Conservation (phyloP, 2,329 filamentous ascomycete genomes). For the Aureobasidium leucospermi region DNA sequence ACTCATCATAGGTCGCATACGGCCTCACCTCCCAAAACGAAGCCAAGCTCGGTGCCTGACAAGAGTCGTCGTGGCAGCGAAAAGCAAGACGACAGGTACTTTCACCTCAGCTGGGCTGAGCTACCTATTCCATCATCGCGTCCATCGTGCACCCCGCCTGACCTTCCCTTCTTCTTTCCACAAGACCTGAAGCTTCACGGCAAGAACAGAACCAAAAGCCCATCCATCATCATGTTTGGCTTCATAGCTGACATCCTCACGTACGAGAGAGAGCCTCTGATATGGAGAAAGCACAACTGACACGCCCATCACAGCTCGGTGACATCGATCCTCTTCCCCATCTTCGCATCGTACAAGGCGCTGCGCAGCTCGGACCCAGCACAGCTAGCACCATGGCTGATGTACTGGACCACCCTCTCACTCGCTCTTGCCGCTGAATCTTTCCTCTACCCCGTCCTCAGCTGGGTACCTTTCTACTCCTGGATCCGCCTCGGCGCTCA, state of each 20-base stretch:
- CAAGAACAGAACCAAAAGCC: neutral
- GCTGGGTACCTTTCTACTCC: slow-evolving; percentile 89
- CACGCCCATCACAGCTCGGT: slow-evolving; percentile 54
- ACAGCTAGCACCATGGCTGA: slow-evolving; percentile 91
- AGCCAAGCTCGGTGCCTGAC: slow-evolving; percentile 1
- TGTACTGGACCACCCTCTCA: slow-evolving; percentile 96
- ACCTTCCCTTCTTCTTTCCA: neutral
- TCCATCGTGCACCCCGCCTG: neutral
- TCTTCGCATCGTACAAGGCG: slow-evolving; percentile 97
- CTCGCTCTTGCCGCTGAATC: slow-evolving; percentile 76
- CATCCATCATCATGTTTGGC: slow-evolving; percentile 56
- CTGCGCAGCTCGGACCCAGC: slow-evolving; percentile 86
- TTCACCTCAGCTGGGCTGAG: slow-evolving; percentile 1
- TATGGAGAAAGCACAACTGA: slow-evolving; percentile 7
- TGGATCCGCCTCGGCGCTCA: slow-evolving; percentile 83
- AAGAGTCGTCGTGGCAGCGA: neutral
- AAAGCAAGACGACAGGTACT: neutral
- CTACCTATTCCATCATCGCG: neutral
- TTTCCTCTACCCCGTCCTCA: slow-evolving; percentile 78
- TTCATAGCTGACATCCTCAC: slow-evolving; percentile 70
- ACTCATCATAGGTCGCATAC: neutral
- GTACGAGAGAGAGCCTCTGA: slow-evolving; percentile 45
- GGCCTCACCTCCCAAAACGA: neutral
- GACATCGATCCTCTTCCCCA: slow-evolving; percentile 84
- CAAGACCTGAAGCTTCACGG: neutral